phyloP scores from a whole-genome alignment of 208 protist genomes.

The Herpetomonas tarakana region DNA sequence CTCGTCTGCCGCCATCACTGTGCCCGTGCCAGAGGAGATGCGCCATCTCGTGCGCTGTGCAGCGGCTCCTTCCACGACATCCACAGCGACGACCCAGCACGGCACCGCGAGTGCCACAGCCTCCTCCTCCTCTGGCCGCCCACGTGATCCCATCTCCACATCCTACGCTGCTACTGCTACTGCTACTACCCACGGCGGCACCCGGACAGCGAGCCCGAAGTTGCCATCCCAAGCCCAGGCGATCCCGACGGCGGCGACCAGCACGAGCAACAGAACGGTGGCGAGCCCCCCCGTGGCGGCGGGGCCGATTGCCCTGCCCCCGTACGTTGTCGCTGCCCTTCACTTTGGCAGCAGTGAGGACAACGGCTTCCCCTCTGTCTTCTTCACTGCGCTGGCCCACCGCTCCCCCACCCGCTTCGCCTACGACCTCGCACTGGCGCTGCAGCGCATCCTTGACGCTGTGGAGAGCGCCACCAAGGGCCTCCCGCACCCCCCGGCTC shows the following conservation, averaged over 20 bases:
- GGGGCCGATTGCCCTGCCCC: slow-evolving; percentile 25
- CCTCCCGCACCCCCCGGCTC: too few species aligned
- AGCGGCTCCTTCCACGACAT: neutral
- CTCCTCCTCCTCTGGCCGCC: neutral
- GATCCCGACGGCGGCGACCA: too few species aligned
- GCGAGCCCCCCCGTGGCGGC: neutral
- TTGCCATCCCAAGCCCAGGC: too few species aligned
- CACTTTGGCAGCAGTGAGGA: slow-evolving; percentile 20
- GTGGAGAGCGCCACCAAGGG: neutral
- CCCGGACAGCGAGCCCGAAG: too few species aligned
- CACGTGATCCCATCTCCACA: neutral
- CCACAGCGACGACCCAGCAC: neutral
- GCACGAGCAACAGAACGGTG: too few species aligned
- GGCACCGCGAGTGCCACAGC: neutral
- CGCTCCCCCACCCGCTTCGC: slow-evolving; percentile 21
- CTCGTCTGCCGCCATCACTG: slow-evolving; percentile 5
- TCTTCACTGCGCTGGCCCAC: slow-evolving; percentile 23
- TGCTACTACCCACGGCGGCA: neutral
- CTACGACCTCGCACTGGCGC: slow-evolving; percentile 9
- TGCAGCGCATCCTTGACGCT: neutral
- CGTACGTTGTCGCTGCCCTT: slow-evolving; percentile 35
- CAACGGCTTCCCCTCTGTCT: neutral
- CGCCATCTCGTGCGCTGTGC: slow-evolving; percentile 3
- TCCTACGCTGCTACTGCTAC: neutral
- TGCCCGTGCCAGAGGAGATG: slow-evolving; percentile 9